Percentiles rank a stretch among this genome's conserved stretches.
These are phyloP conservation scores for Fusarium drepaniforme DNA, from an alignment of 2,329 filamentous ascomycete genomes.

Conservation along the genomic window DNA sequence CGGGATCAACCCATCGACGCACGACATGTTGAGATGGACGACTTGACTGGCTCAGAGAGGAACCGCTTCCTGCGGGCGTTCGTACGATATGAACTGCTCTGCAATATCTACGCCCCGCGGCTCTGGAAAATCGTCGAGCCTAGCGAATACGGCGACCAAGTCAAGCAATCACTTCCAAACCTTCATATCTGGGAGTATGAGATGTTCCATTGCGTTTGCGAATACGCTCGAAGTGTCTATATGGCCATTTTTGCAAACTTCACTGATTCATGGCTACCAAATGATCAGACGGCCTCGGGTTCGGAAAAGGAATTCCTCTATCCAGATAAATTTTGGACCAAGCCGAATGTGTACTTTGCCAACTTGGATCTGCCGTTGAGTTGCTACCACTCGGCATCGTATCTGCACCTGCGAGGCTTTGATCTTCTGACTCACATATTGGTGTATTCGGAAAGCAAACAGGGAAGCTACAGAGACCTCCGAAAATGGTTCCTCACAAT, in stretches of 20 bases:
- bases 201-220: background rate
- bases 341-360: background rate
- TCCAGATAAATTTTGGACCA: background rate
- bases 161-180: background rate
- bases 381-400: background rate
- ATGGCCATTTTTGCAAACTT: conserved; percentile 16
- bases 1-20: background rate
- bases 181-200: background rate
- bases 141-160: background rate
- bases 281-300: background rate
- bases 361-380: background rate
- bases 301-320: background rate
- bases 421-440: background rate
- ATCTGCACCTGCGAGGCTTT: background rate
- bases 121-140: background rate
- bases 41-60: background rate
- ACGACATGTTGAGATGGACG: background rate
- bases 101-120: background rate
- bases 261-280: conserved; percentile 5
- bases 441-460: background rate
- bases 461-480: background rate
- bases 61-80: background rate
- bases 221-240: conserved; percentile 14
- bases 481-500: background rate
- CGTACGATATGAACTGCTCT: conserved; percentile 10